phyloP scores from a whole-genome alignment of 176 grass and related monocot species.

The Oryza glaberrima region DNA sequence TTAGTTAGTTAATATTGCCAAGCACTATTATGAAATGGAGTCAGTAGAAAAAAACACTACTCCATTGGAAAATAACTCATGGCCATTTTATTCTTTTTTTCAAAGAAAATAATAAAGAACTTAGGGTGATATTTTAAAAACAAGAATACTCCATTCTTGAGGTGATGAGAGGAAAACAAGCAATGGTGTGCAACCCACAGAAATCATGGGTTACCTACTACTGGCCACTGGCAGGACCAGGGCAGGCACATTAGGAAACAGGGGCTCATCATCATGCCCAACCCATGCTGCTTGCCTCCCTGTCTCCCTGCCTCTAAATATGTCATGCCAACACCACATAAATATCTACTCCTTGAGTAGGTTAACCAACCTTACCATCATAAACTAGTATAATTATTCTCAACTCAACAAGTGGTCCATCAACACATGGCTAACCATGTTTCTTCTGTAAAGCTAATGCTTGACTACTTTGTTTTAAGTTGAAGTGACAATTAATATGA shows the following conservation, averaged over 20 bases:
- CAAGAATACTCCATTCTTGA: too few species aligned
- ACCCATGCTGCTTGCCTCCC: background rate
- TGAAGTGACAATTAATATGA: background rate
- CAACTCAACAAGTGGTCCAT: background rate
- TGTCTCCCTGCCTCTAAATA: background rate
- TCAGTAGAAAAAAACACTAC: too few species aligned
- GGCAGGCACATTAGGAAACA: conserved; percentile 2
- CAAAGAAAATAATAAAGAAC: too few species aligned
- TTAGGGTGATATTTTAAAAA: too few species aligned
- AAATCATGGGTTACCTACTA: background rate
- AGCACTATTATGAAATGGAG: too few species aligned
- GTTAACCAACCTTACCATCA: background rate
- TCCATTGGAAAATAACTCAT: too few species aligned
- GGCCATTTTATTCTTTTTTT: too few species aligned
- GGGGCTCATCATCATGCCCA: background rate
- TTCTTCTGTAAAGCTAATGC: background rate
- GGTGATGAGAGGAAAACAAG: background rate
- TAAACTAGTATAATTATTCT: background rate
- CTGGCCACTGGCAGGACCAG: background rate
- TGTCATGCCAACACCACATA: background rate
- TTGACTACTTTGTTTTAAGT: background rate
- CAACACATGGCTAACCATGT: background rate
- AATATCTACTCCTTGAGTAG: background rate
- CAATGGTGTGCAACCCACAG: background rate
- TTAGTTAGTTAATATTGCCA: too few species aligned